phyloP scores from a whole-genome alignment of 352 stramenopile species.

The Pythium rhizo-oryzae region DNA sequence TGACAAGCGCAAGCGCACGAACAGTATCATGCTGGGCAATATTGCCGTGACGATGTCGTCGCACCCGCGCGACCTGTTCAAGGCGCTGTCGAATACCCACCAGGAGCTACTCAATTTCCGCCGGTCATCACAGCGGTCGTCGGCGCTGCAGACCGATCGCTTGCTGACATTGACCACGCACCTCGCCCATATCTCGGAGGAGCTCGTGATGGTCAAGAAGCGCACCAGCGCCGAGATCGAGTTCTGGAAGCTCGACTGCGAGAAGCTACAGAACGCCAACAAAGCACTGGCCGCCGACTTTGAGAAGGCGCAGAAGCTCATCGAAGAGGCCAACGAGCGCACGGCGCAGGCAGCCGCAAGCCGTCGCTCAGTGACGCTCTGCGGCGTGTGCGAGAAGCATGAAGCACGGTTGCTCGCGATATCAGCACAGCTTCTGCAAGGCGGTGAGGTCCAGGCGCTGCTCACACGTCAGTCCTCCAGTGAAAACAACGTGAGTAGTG shows the following conservation, averaged over 20 bases:
- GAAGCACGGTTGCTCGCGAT: slow-evolving; percentile 52
- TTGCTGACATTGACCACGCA: slow-evolving; percentile 68
- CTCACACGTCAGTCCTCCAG: not conserved
- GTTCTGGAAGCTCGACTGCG: slow-evolving; percentile 71
- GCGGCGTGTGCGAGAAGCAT: slow-evolving; percentile 56
- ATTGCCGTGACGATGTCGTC: slow-evolving; percentile 59
- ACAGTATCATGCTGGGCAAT: slow-evolving; percentile 56
- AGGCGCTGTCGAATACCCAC: slow-evolving; percentile 51
- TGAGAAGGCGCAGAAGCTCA: slow-evolving; percentile 35
- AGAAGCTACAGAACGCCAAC: slow-evolving; percentile 63
- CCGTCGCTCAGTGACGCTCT: slow-evolving; percentile 19
- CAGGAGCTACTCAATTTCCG: slow-evolving; percentile 46
- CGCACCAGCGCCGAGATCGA: slow-evolving; percentile 57
- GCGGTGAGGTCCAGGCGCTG: not conserved
- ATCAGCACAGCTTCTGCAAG: slow-evolving; percentile 41
- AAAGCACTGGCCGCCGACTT: slow-evolving; percentile 40
- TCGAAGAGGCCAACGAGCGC: slow-evolving; percentile 32
- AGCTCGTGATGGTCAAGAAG: slow-evolving; percentile 68
- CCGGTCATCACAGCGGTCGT: slow-evolving; percentile 51
- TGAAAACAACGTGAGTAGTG: not conserved
- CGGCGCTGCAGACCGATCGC: slow-evolving; percentile 57
- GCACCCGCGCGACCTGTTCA: slow-evolving; percentile 66
- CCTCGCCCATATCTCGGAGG: slow-evolving; percentile 65
- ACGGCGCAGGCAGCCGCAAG: not conserved
- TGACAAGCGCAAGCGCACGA: slow-evolving; percentile 53